Conservation (phyloP, 495 filamentous ascomycete genomes). For the Acidiella bohemica region DNA sequence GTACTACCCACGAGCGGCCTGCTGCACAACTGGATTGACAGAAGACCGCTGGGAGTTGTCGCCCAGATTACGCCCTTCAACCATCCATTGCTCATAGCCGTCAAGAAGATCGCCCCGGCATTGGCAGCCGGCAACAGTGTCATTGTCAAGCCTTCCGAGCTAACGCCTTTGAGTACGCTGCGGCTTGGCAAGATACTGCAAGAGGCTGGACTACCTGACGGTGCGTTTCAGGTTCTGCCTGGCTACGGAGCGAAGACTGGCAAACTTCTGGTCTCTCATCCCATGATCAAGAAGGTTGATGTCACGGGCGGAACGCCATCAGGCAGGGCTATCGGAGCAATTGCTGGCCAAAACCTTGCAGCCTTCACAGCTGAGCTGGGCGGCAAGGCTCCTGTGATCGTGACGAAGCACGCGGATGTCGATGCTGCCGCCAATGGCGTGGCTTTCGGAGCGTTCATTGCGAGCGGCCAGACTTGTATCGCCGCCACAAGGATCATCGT, state of each 20-base stretch:
- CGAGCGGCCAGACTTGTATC: constrained; percentile 50
- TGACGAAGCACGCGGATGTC: constrained; percentile 40
- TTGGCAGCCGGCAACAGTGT: constrained; percentile 50
- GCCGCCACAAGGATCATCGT: constrained; percentile 47
- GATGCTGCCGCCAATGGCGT: constrained; percentile 43
- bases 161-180: constrained; percentile 45
- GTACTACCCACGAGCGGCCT: constrained; percentile 47
- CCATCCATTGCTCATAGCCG: constrained; percentile 33
- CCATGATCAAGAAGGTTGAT: constrained; percentile 45
- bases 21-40: constrained; percentile 47
- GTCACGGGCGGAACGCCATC: constrained; percentile 45
- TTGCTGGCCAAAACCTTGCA: constrained; percentile 39
- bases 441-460: constrained; percentile 44
- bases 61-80: constrained; percentile 49
- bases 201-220: constrained; percentile 42
- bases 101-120: constrained; percentile 48
- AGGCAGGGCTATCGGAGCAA: constrained; percentile 33
- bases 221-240: constrained; percentile 43
- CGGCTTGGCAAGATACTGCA: constrained; percentile 38
- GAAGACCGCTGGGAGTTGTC: constrained; percentile 48
- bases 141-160: constrained; percentile 48
- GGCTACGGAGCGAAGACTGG: constrained; percentile 43
- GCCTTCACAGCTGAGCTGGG: constrained; percentile 47
- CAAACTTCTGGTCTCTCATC: constrained; percentile 38
- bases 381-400: constrained; percentile 45